Evolutionary conservation across 192 early-diverging fungal species (phyloP).

Genomic region (Gaertneriomyces sp.): DNA sequence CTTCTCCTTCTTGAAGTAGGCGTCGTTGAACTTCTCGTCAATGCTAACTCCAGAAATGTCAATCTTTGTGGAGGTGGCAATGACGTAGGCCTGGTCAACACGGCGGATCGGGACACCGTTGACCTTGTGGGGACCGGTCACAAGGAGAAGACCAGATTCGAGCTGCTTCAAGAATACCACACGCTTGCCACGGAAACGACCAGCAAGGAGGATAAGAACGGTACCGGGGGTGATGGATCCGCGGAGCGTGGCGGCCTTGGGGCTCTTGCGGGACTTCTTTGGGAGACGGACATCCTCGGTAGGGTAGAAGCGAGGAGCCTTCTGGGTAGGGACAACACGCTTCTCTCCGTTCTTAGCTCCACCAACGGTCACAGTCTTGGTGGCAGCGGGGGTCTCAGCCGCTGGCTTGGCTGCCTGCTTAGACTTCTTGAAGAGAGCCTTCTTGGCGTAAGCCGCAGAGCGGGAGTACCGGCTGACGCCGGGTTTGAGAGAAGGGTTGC

Average conservation of each 20-base stretch:
- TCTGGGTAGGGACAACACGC: conserved; percentile 65
- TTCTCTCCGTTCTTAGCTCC: conserved; percentile 80
- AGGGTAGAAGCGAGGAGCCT: conserved; percentile 74
- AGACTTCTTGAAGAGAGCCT: conserved; percentile 85
- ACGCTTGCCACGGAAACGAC: conserved; percentile 96
- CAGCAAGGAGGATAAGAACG: conserved; percentile 92
- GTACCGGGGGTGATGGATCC: conserved; percentile 94
- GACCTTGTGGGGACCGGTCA: conserved; percentile 96
- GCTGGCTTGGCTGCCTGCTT: conserved; percentile 59
- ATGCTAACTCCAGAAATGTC: conserved; percentile 77
- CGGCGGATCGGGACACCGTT: conserved; percentile 98
- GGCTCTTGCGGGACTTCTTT: conserved; percentile 70
- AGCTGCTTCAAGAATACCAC: conserved; percentile 99
- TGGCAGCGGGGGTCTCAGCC: conserved; percentile 46
- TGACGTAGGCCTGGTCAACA: conserved; percentile 99
- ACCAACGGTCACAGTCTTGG: conserved; percentile 67
- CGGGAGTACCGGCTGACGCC: conserved; percentile 83
- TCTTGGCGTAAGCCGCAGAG: conserved; percentile 77
- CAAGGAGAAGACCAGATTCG: conserved; percentile 86
- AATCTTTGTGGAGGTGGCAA: conserved; percentile 99
- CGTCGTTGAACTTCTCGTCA: conserved; percentile 80
- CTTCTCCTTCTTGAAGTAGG: conserved; percentile 85
- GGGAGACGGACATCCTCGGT: conserved; percentile 78
- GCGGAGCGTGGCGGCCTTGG: conserved; percentile 73
- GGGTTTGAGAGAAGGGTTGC: conserved; percentile 76